Evolutionary conservation across 208 protist genomes (phyloP).

Genomic region (Spongospora subterranea): DNA sequence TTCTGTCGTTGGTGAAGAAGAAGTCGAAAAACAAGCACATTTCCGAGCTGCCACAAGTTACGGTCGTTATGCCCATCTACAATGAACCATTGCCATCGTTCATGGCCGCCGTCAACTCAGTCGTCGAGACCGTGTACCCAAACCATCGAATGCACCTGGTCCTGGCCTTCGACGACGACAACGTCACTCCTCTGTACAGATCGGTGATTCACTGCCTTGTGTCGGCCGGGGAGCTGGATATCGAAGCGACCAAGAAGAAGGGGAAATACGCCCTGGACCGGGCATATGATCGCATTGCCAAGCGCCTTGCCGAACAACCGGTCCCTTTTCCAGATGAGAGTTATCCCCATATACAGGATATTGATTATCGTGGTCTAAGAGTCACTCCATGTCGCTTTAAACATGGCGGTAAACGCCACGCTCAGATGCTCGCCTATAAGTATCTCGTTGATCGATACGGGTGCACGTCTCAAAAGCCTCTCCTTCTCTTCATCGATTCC

Average conservation of each 20-base stretch:
- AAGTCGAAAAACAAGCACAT: background rate
- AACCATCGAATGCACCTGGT: conserved; percentile 51
- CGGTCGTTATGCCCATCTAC: conserved; percentile 44
- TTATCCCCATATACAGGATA: conserved; percentile 6
- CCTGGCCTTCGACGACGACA: conserved; percentile 46
- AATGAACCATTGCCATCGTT: conserved; percentile 39
- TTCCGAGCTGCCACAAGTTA: background rate
- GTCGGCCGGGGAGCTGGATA: background rate
- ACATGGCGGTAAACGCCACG: conserved; percentile 39
- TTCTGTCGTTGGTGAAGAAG: background rate
- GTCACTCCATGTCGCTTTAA: conserved; percentile 25
- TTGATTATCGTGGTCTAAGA: conserved; percentile 22
- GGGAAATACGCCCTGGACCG: conserved; percentile 30
- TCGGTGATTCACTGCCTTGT: background rate
- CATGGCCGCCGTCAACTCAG: conserved; percentile 38
- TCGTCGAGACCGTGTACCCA: conserved; percentile 50
- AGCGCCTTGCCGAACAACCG: background rate
- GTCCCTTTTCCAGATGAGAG: background rate
- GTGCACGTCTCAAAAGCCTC: background rate
- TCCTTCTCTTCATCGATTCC: conserved; percentile 42
- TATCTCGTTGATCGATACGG: conserved; percentile 46
- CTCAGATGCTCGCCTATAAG: conserved; percentile 25
- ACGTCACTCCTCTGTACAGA: background rate
- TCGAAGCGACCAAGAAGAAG: conserved; percentile 44
- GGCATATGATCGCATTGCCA: background rate